Base-by-base conservation (phyloP, 768 basidiomycete species). In the Leccinum truebloodii region DNA sequence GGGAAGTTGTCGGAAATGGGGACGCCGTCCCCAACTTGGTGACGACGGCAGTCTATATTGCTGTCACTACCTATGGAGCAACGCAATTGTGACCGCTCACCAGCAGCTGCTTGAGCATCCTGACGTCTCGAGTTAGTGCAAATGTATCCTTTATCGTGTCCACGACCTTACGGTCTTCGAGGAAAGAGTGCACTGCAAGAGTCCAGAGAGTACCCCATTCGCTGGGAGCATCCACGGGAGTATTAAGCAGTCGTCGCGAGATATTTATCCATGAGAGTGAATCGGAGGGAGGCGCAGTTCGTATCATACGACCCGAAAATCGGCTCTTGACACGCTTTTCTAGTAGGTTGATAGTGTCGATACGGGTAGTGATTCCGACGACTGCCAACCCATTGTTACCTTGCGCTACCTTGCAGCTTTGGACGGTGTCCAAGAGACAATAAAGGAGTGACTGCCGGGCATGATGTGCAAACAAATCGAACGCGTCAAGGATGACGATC, bases 321-420 rank as follows among this genome's bases (percentile, higher is more conserved):
- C 97, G 86, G 64, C 94, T 97, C 75, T 98, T 97, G 54, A 99
- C 97, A 49, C 97, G 83, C 73, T 99, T 99, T 73, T 99, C 97
- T 18, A 99, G 80, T 3, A 91, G 76, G 63, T 92, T 90, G 60
- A 98, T 83, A 18, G 93, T 90, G 67, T 98, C 95, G 24, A 95
- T 82, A 9, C 95, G 86, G 34, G 86, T 87, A 1, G 95, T 94
- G 12, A 95, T 74, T 8, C 97, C 97, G 37, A 99, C 78, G 35
- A 99, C 87, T 0, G 89, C 90, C 22, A 97, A 74, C 3, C 94
- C 95, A 62, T 83, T 86, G 65, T 71, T 83, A 13, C 78, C 79
- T 50, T 77, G 73, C 18, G 81, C 81, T 3, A 86, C 82, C 59
- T 88, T 81, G 72, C 92, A 88, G 64, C 89, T 90, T 67, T 99